A percentile compares a stretch with the other conserved stretches of the same genome.
Evolutionary conservation across 352 stramenopile genomes (phyloP).

Genomic region (Globisporangium acanthophoron): DNA sequence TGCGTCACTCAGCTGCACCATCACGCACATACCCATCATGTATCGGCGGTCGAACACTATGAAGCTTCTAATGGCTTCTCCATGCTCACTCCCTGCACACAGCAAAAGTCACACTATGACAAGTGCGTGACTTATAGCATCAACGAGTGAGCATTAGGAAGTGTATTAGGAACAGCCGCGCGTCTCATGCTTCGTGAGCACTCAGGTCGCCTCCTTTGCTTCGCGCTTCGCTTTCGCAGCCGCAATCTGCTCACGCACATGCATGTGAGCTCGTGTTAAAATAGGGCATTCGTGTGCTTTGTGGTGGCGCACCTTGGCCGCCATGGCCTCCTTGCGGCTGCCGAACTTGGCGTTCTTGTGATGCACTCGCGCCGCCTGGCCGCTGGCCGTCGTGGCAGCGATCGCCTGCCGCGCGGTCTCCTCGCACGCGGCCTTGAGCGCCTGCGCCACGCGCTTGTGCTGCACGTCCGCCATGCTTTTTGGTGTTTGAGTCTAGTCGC

Average conservation of each 20-base stretch:
- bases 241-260: slow-evolving; percentile 40
- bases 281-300: not conserved
- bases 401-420: slow-evolving; percentile 80
- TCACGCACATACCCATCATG: no score
- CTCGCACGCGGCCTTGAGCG: slow-evolving; percentile 76
- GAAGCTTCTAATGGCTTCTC: no score
- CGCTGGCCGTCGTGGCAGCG: slow-evolving; percentile 56
- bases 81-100: no score
- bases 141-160: not conserved
- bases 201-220: slow-evolving; percentile 22
- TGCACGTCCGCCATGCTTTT: slow-evolving; percentile 53
- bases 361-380: slow-evolving; percentile 69
- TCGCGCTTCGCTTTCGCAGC: slow-evolving; percentile 75
- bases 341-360: slow-evolving; percentile 85
- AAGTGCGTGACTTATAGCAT: no score
- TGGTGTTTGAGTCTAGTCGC: not conserved
- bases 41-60: no score
- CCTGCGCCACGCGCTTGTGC: slow-evolving; percentile 58
- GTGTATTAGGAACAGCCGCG: not conserved
- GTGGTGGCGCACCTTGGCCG: slow-evolving; percentile 41
- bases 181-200: not conserved
- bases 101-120: no score
- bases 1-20: no score
- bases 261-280: not conserved
- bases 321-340: slow-evolving; percentile 77